A percentile compares a stretch with the other conserved stretches of the same genome.
Evolutionary conservation across 139 green algal genomes (phyloP).

Genomic region (Pycnococcus provasolii): DNA sequence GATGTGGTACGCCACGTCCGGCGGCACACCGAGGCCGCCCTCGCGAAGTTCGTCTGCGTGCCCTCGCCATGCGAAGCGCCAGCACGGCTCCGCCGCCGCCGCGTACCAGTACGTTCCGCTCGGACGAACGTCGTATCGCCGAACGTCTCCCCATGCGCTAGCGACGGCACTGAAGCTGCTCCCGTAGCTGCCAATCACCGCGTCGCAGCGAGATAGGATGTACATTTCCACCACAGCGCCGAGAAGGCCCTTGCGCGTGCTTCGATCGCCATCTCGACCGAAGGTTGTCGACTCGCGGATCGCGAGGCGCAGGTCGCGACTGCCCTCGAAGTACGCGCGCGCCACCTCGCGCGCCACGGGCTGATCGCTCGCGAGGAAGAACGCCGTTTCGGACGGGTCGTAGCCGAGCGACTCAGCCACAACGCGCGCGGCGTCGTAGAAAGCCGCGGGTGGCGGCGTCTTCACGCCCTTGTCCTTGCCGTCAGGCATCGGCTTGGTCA

Average conservation of each 20-base stretch:
- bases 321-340: neutral
- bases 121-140: neutral
- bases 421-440: neutral
- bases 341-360: neutral
- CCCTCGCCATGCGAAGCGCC: neutral
- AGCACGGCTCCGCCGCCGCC: neutral
- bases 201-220: too few relatives aligned
- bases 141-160: too few relatives aligned
- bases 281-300: neutral
- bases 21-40: neutral
- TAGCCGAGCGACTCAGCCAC: neutral
- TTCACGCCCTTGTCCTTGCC: neutral
- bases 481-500: neutral
- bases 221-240: too few relatives aligned
- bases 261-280: neutral
- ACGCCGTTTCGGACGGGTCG: neutral
- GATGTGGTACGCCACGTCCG: constrained; percentile 1
- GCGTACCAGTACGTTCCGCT: neutral
- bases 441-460: neutral
- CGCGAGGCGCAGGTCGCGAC: neutral
- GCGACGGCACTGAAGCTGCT: too few relatives aligned
- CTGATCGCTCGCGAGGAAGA: neutral
- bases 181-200: too few relatives aligned
- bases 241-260: neutral
- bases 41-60: neutral